Base-by-base conservation (phyloP, 768 basidiomycete species). In the Russula vinacea region DNA sequence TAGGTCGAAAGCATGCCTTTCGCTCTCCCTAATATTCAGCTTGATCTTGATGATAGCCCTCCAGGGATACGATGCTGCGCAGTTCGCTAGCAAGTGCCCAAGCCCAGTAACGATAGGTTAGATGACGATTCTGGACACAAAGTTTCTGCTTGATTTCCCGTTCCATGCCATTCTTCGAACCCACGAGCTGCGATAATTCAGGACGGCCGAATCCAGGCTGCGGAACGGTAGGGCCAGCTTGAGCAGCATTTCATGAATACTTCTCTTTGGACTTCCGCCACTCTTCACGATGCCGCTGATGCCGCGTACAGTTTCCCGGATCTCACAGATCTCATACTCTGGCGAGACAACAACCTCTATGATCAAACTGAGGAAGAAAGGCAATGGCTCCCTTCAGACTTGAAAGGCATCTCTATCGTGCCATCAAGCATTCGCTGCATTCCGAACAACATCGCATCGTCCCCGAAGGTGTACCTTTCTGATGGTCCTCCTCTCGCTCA, bases 311-410 rank as follows among this genome's bases (percentile, higher is more conserved):
- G n/a, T n/a, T n/a, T n/a, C n/a, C n/a, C 63, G 63, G 2, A 5
- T 5, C 29, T 29, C 29, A 29, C 16, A 39, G n/a, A n/a, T 29
- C 37, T 64, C 63, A 5, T 53, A 64, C 39, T 55, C 53, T 6
- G 59, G 63, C 22, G 63, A 64, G n/a, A 55, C 7, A 45, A 64
- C 63, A 29, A 29, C 2, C 53, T 64, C 19, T 64, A 59, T 35
- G 63, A 59, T n/a, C 37, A 10, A 16, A 60, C 53, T 8, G 58
- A 60, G 19, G 63, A 64, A 17, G 63, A 64, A 47, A 55, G 54
- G n/a, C 29, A 29, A 29, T 5, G 29, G n/a, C 29, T 2, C 29
- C 29, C 29, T 5, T 29, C 29, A 29, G 29, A 29, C 29, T 29
- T 29, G 29, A 29, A 29, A 2, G 29, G 29, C 29, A 29, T 29